Base-by-base conservation (phyloP, 768 basidiomycete species). In the Lentinus brumalis region DNA sequence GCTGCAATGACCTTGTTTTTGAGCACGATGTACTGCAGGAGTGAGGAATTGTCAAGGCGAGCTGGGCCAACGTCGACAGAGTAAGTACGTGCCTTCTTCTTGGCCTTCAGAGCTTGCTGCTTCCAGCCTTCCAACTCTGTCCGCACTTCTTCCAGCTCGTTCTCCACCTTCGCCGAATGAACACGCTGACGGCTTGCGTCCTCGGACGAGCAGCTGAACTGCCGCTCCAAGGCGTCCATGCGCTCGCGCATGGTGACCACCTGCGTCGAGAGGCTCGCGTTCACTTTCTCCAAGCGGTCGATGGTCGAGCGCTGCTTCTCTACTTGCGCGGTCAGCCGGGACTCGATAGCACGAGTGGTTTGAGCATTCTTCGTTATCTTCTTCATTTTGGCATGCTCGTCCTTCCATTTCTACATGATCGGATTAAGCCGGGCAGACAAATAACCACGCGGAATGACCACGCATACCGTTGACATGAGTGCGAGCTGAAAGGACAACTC, bases 401-500 rank as follows among this genome's bases (percentile, higher is more conserved):
- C 53, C 30, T 55, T 31, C 14, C 44, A 8, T 45, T 55, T 55
- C 53, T 63, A 41, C 38, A 30, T 47, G 2, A 35, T 38, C 26
- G 16, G 1, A 29, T 40, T 15, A 0, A 41, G 26, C 40, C 16
- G 52, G 4, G 15, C 14, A 35, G n/a, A 54, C 9, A 7, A 16
- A 46, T 5, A 40, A 44, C 9, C 38, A 2, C 12, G 35, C 11
- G 29, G 14, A 2, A 21, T 15, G 18, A 12, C 5, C 3, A 40
- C n/a, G 12, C 56, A 29, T 31, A 63, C 62, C 16, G 53, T 59
- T 9, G 59, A 49, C 14, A 63, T 47, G 1, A 63, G 44, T 1
- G 31, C 59, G 35, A 63, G 58, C 14, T 63, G 62, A n/a, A 59
- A 63, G 5, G 53, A 18, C 3, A 63, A 47, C 15, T 63, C 57